These are phyloP conservation scores for Erigeron canadensis DNA, from an alignment of 129 eudicot genomes.

Conservation along the genomic window DNA sequence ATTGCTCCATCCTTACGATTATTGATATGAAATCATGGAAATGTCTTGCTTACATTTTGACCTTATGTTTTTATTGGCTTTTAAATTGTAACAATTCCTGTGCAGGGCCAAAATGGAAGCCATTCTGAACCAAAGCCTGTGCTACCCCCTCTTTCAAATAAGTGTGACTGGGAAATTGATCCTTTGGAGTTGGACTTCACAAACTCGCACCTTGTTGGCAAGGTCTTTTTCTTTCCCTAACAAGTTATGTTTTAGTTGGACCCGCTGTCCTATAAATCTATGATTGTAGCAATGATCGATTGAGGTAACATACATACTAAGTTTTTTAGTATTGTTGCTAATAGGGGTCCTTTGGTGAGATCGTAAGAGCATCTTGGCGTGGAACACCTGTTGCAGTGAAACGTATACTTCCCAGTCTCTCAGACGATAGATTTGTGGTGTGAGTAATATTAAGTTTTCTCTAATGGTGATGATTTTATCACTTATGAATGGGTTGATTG, in stretches of 20 bases:
- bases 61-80: slow-evolving; percentile 17
- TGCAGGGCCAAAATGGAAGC: slow-evolving; percentile 98
- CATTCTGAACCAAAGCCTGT: slow-evolving; percentile 97
- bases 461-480: background rate
- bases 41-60: slow-evolving; percentile 9
- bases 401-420: slow-evolving; percentile 94
- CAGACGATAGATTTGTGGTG: slow-evolving; percentile 93
- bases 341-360: slow-evolving; percentile 98
- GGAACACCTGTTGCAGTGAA: slow-evolving; percentile 99
- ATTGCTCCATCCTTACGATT: slow-evolving; percentile 5
- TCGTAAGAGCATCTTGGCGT: slow-evolving; percentile 86
- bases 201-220: slow-evolving; percentile 68
- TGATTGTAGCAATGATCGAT: background rate
- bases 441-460: slow-evolving; percentile 34
- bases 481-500: background rate
- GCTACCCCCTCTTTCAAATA: slow-evolving; percentile 89
- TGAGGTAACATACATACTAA: background rate
- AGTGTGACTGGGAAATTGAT: slow-evolving; percentile 98
- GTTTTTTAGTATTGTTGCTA: slow-evolving; percentile 12
- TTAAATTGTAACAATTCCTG: slow-evolving; percentile 17
- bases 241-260: slow-evolving; percentile 15
- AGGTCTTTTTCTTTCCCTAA: slow-evolving; percentile 48
- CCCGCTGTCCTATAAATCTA: slow-evolving; percentile 6
- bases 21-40: slow-evolving; percentile 19
- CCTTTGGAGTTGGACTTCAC: slow-evolving; percentile 89